Evolutionary conservation across 345 rosid genomes (phyloP).

Genomic region (Brassica nigra): DNA sequence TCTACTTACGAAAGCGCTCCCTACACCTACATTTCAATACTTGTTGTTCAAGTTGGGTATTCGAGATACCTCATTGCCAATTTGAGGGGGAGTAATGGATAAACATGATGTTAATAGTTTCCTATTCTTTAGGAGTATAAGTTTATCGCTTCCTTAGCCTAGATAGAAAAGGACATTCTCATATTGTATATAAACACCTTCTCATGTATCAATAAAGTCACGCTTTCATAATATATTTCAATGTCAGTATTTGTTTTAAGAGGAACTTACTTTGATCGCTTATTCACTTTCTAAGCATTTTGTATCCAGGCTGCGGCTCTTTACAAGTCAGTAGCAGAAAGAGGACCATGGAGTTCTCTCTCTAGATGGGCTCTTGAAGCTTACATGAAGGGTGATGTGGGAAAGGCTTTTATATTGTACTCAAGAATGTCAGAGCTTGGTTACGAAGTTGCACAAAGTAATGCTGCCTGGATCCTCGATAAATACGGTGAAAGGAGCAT

Average conservation of each 20-base stretch:
- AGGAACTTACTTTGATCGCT: neutral
- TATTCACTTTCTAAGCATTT: neutral
- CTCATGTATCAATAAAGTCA: too few species aligned
- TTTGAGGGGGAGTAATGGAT: too few species aligned
- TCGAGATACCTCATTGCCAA: too few species aligned
- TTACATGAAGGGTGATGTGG: slow-evolving; percentile 82
- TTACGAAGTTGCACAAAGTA: slow-evolving; percentile 91
- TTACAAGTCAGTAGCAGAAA: slow-evolving; percentile 86
- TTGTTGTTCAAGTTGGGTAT: too few species aligned
- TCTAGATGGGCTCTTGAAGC: slow-evolving; percentile 95
- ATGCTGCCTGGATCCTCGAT: slow-evolving; percentile 97
- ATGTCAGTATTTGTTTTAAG: neutral
- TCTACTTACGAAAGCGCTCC: too few species aligned
- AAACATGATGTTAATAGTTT: too few species aligned
- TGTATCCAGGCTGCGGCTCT: slow-evolving; percentile 71
- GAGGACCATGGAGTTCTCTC: slow-evolving; percentile 95
- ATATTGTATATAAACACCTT: too few species aligned
- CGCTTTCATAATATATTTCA: too few species aligned
- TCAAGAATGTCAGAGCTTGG: slow-evolving; percentile 98
- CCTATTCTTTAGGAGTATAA: too few species aligned
- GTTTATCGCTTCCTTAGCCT: too few species aligned
- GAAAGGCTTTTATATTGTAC: slow-evolving; percentile 80
- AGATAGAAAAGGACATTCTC: too few species aligned
- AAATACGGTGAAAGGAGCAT: slow-evolving; percentile 83
- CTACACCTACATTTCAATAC: too few species aligned